A percentile compares a stretch with the other conserved stretches of the same genome.
These are phyloP conservation scores for Phalaenopsis equestris DNA, from an alignment of 106 monocot genomes.

Conservation along the genomic window DNA sequence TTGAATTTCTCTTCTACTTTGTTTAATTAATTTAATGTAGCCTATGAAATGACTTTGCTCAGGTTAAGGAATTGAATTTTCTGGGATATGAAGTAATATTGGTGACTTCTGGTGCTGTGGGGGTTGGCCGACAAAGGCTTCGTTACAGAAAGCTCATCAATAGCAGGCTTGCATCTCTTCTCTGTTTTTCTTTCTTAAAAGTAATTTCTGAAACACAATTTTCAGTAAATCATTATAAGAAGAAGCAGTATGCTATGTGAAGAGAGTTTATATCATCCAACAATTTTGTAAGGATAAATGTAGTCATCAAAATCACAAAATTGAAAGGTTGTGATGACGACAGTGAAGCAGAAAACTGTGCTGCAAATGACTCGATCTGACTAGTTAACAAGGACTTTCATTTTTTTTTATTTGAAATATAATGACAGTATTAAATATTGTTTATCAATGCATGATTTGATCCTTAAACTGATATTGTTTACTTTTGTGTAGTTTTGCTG, in stretches of 20 bases:
- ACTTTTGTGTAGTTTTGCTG: conserved; percentile 50
- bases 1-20: conserved; percentile 1
- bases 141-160: conserved; percentile 71
- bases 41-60: not conserved
- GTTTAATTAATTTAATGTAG: not conserved
- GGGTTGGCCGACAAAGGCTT: conserved; percentile 83
- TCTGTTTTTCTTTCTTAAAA: not conserved
- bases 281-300: not conserved
- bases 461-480: not conserved
- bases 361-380: not conserved
- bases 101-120: conserved; percentile 90
- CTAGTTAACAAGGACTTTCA: not conserved
- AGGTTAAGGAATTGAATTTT: conserved; percentile 86
- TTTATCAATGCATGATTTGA: not conserved
- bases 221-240: not conserved
- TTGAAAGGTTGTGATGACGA: not conserved
- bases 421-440: not conserved
- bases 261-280: not conserved
- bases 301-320: not conserved
- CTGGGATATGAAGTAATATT: conserved; percentile 73
- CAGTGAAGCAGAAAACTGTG: not conserved
- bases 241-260: not conserved
- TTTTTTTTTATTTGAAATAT: not conserved
- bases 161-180: conserved; percentile 47
- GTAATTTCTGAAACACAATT: not conserved